A percentile compares a stretch with the other conserved stretches of the same genome.
These are phyloP conservation scores for Actinidia arguta DNA, from an alignment of 179 eudicot species.

Conservation along the genomic window DNA sequence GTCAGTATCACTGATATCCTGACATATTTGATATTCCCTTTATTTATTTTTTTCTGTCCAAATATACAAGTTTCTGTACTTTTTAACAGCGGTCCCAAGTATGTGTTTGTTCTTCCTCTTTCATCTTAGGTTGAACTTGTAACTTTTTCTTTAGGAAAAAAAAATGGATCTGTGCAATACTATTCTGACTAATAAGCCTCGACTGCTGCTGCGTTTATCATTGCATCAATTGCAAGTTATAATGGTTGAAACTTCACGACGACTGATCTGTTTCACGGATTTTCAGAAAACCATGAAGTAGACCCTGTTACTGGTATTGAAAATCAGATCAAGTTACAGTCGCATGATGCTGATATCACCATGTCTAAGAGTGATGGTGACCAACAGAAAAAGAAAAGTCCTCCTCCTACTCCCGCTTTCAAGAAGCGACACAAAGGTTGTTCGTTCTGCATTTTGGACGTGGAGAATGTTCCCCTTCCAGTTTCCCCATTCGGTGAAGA, in stretches of 20 bases:
- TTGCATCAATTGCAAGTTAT: not conserved
- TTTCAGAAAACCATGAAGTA: conserved; percentile 30
- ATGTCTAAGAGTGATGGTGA: conserved; percentile 44
- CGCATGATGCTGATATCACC: conserved; percentile 35
- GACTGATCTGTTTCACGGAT: no score
- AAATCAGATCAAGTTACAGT: conserved; percentile 30
- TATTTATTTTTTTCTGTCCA: not conserved
- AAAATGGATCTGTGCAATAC: no score
- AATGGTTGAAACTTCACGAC: not conserved
- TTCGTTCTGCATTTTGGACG: conserved; percentile 90
- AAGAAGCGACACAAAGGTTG: conserved; percentile 95
- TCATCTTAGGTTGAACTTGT: not conserved
- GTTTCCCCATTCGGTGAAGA: conserved; percentile 67
- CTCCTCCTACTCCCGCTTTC: conserved; percentile 67
- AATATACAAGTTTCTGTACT: not conserved
- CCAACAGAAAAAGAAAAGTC: conserved; percentile 58
- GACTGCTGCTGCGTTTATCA: conserved; percentile 1
- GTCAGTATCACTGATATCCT: not conserved
- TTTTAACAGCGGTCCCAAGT: not conserved
- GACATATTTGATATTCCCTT: no score
- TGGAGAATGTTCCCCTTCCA: conserved; percentile 81
- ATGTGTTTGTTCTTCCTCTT: not conserved
- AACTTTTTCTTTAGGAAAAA: no score
- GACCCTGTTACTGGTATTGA: conserved; percentile 17
- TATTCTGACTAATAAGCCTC: not conserved